Percentiles rank a stretch among this genome's conserved stretches.
Evolutionary conservation across 257 asterid genomes (phyloP).

Genomic region (Oldenlandia corymbosa): DNA sequence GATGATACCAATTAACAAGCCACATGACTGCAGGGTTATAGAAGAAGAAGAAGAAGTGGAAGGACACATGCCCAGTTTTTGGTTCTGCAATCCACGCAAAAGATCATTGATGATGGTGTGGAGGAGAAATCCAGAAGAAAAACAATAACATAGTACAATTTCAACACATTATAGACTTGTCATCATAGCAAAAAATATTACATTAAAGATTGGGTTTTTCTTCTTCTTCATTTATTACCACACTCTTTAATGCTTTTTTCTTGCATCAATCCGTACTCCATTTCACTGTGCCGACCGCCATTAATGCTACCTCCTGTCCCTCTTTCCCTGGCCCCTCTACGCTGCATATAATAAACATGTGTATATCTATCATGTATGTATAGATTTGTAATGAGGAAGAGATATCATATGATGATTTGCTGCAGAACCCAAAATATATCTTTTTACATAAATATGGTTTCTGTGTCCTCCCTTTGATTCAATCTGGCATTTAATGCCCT

Average conservation of each 20-base stretch:
- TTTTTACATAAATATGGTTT: slow-evolving; percentile 11
- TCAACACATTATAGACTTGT: not conserved
- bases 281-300: too few species aligned
- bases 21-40: too few species aligned
- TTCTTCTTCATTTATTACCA: not conserved
- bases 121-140: too few species aligned
- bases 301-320: slow-evolving; percentile 10
- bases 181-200: not conserved
- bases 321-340: not conserved
- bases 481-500: slow-evolving; percentile 20
- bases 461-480: slow-evolving; percentile 10
- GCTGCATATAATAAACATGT: too few species aligned
- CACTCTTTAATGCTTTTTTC: not conserved
- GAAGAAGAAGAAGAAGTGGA: too few species aligned
- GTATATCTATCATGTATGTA: too few species aligned
- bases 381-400: too few species aligned
- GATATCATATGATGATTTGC: too few species aligned
- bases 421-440: not conserved
- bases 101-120: not conserved
- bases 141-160: not conserved
- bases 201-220: not conserved
- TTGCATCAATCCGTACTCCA: slow-evolving; percentile 1
- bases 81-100: slow-evolving; percentile 6
- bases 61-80: slow-evolving; percentile 8
- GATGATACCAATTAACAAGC: not conserved